Conservation (phyloP, 805 yeast genomes). For the Wickerhamiella allomyrinae region DNA sequence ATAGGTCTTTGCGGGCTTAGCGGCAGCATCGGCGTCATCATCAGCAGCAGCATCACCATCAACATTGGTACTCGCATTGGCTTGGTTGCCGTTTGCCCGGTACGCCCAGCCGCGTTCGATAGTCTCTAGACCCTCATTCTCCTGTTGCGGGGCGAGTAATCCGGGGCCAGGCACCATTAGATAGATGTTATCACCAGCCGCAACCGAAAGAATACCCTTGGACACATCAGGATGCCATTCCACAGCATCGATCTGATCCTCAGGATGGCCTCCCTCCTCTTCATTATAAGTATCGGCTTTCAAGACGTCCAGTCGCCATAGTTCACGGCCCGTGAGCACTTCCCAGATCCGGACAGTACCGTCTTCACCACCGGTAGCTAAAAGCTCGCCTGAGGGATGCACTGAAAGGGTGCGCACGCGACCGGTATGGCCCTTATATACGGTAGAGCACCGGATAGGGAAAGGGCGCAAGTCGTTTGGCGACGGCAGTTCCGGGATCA, state of each 20-base stretch:
- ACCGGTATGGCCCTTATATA: slow-evolving; percentile 70
- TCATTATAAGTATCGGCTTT: slow-evolving; percentile 24
- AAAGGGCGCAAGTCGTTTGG: slow-evolving; percentile 94
- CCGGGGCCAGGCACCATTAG: slow-evolving; percentile 66
- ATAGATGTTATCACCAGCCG: slow-evolving; percentile 68
- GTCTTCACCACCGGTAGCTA: slow-evolving; percentile 96
- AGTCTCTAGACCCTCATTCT: slow-evolving; percentile 61
- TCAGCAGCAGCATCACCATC: slow-evolving; percentile 21
- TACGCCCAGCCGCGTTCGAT: slow-evolving; percentile 89
- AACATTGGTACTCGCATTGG: slow-evolving; percentile 18
- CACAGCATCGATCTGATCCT: slow-evolving; percentile 31
- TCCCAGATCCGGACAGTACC: slow-evolving; percentile 97
- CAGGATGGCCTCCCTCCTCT: slow-evolving; percentile 28
- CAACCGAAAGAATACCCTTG: slow-evolving; percentile 68
- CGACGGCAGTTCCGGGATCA: slow-evolving; percentile 90
- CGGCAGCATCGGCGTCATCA: slow-evolving; percentile 26
- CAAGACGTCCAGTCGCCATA: slow-evolving; percentile 36
- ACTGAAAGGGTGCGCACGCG: slow-evolving; percentile 69
- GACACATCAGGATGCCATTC: slow-evolving; percentile 80
- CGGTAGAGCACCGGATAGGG: slow-evolving; percentile 80
- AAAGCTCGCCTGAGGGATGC: slow-evolving; percentile 84
- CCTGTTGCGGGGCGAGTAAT: slow-evolving; percentile 74
- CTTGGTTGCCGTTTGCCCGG: slow-evolving; percentile 28
- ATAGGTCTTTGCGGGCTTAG: slow-evolving; percentile 21
- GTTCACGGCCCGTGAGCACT: slow-evolving; percentile 85